A percentile compares a stretch with the other conserved stretches of the same genome.
phyloP scores from a whole-genome alignment of 345 rosid species.

The Heritiera fomes region DNA sequence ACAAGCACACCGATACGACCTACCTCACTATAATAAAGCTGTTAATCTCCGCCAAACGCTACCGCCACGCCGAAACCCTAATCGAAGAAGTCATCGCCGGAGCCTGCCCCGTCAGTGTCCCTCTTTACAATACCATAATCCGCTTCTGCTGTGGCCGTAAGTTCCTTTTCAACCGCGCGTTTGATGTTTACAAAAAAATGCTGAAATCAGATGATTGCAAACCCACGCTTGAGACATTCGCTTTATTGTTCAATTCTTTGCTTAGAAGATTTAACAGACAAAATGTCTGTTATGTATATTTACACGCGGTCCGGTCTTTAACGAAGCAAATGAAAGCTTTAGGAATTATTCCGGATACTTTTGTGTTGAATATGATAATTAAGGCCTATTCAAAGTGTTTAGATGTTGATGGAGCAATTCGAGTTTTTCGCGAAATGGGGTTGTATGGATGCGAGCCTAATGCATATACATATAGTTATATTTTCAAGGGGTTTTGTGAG shows the following conservation, averaged over 20 bases:
- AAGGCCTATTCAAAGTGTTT: constrained; percentile 78
- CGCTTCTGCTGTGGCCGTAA: constrained; percentile 82
- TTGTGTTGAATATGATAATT: constrained; percentile 80
- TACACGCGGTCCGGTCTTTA: constrained; percentile 74
- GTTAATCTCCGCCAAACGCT: constrained; percentile 62
- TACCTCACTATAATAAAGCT: constrained; percentile 65
- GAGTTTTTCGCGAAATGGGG: constrained; percentile 74
- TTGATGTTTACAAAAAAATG: constrained; percentile 85
- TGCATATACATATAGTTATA: constrained; percentile 63
- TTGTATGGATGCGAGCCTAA: constrained; percentile 82
- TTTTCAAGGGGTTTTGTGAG: constrained; percentile 80
- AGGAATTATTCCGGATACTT: constrained; percentile 82
- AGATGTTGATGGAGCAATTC: constrained; percentile 72
- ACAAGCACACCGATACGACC: constrained; percentile 63
- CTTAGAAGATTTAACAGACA: constrained; percentile 75
- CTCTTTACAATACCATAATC: constrained; percentile 69
- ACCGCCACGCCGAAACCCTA: constrained; percentile 67
- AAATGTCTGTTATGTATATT: constrained; percentile 70
- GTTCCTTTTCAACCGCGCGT: constrained; percentile 68
- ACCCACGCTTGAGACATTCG: constrained; percentile 77
- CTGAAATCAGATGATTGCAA: constrained; percentile 57
- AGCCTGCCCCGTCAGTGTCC: constrained; percentile 66
- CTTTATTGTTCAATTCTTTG: constrained; percentile 57
- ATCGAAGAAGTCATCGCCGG: constrained; percentile 86
- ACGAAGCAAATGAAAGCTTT: constrained; percentile 82